These are phyloP conservation scores for Penicillium hordei DNA, from an alignment of 2,329 filamentous ascomycete genomes.

Conservation along the genomic window DNA sequence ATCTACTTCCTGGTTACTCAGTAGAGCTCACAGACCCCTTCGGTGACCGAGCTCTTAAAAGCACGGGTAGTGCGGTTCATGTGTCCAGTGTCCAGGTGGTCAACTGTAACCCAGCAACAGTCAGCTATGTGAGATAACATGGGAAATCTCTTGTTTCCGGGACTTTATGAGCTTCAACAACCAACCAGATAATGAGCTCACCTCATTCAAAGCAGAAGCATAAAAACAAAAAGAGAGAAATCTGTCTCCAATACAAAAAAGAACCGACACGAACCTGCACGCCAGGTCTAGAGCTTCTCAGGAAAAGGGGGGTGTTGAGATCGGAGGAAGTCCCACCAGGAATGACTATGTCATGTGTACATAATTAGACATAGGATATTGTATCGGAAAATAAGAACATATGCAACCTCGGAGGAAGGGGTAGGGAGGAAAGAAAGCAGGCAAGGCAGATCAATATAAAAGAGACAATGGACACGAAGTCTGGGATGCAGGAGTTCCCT, in stretches of 20 bases:
- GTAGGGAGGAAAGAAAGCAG: not conserved
- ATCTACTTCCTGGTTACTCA: conserved; percentile 9
- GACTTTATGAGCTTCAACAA: not conserved
- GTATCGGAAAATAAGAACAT: conserved; percentile 7
- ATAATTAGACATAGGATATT: conserved; percentile 5
- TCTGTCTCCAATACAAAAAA: not conserved
- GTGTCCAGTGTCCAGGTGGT: conserved; percentile 5
- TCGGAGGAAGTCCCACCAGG: conserved; percentile 12
- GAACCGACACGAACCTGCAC: not conserved
- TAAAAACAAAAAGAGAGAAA: not conserved
- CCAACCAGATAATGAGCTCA: not conserved
- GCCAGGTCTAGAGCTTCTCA: conserved; percentile 4
- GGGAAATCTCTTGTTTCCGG: not conserved
- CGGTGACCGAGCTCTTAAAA: conserved; percentile 3
- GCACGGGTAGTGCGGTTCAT: conserved; percentile 4
- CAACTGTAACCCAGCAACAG: conserved; percentile 23
- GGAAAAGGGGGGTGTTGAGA: not conserved
- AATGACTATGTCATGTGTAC: conserved; percentile 25
- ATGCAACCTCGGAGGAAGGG: conserved; percentile 6
- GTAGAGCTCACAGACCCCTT: conserved; percentile 6
- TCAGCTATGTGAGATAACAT: conserved; percentile 25
- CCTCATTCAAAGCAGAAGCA: not conserved
- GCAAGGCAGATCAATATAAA: conserved; percentile 13
- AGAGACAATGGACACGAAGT: conserved; percentile 3
- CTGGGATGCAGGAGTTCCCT: conserved; percentile 9